Percentiles rank a stretch among this genome's conserved stretches.
Evolutionary conservation across 2,329 filamentous ascomycete species (phyloP).

Genomic region (Pseudogymnoascus sp.): DNA sequence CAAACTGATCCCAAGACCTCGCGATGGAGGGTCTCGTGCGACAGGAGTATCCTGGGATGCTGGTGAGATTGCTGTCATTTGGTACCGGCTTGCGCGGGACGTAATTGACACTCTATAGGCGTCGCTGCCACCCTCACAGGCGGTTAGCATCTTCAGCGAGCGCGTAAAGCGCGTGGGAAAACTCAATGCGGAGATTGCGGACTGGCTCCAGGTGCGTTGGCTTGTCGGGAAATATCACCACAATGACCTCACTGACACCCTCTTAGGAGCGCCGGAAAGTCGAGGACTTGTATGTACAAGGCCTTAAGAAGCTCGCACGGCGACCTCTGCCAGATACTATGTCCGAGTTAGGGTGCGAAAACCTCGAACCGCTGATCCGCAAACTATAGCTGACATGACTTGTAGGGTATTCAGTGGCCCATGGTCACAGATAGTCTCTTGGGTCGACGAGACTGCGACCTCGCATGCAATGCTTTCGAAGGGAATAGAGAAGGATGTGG

Average conservation of each 20-base stretch:
- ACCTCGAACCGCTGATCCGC: constrained; percentile 5
- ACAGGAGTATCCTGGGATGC: constrained; percentile 86
- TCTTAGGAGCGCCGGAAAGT: constrained; percentile 80
- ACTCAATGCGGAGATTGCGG: constrained; percentile 84
- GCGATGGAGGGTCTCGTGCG: constrained; percentile 71
- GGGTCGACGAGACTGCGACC: constrained; percentile 71
- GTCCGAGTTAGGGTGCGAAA: constrained; percentile 75
- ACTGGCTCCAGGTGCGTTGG: constrained; percentile 78
- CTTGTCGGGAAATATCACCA: constrained; percentile 4
- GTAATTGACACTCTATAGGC: constrained; percentile 45
- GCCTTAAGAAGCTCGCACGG: constrained; percentile 71
- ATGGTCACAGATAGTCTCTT: constrained; percentile 79
- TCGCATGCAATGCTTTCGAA: constrained; percentile 75
- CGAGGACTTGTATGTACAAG: constrained; percentile 81
- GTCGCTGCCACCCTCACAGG: constrained; percentile 71
- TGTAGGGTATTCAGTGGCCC: constrained; percentile 77
- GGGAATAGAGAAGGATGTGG: constrained; percentile 82
- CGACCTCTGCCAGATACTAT: constrained; percentile 66
- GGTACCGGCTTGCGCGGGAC: constrained; percentile 18
- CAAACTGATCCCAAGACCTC: constrained; percentile 4
- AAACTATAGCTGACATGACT: constrained; percentile 19
- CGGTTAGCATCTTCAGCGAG: constrained; percentile 74
- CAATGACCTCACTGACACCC: constrained; percentile 19
- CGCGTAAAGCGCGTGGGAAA: constrained; percentile 80
- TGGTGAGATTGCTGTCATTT: constrained; percentile 56